Percentiles rank a stretch among this genome's conserved stretches.
Conservation (phyloP, 1,284 basidiomycete species). For the Ganoderma lucidum region DNA sequence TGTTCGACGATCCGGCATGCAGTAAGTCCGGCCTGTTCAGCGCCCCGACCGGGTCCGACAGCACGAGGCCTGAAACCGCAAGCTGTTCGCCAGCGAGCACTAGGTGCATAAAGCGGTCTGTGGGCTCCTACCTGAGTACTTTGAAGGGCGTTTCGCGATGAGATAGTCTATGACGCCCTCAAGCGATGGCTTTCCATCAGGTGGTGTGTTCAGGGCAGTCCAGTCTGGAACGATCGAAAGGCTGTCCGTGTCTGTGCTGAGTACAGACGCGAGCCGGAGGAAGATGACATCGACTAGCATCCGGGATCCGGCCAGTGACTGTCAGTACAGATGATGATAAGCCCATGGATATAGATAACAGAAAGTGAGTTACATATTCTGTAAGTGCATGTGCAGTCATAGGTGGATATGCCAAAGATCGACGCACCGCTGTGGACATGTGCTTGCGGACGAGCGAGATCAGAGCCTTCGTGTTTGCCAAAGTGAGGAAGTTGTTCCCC, state of each 20-base stretch:
- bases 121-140: conserved; percentile 20
- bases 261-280: conserved; percentile 21
- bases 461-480: conserved; percentile 22
- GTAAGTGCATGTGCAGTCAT: background rate
- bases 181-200: conserved; percentile 13
- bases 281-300: conserved; percentile 25
- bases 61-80: conserved; percentile 15
- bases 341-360: background rate
- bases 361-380: too few relatives aligned
- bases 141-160: conserved; percentile 18
- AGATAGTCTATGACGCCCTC: conserved; percentile 25
- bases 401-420: background rate
- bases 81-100: background rate
- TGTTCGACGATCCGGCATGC: conserved; percentile 21
- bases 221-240: conserved; percentile 21
- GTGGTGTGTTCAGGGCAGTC: conserved; percentile 15
- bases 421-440: conserved; percentile 23
- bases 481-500: conserved; percentile 19
- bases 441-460: conserved; percentile 23
- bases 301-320: conserved; percentile 23
- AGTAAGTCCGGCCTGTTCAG: conserved; percentile 22
- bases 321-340: background rate
- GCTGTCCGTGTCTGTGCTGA: conserved; percentile 17
- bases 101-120: background rate
- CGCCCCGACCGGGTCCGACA: conserved; percentile 25